These are phyloP conservation scores for Podaxis pistillaris DNA, from an alignment of 768 basidiomycete genomes.

Conservation along the genomic window DNA sequence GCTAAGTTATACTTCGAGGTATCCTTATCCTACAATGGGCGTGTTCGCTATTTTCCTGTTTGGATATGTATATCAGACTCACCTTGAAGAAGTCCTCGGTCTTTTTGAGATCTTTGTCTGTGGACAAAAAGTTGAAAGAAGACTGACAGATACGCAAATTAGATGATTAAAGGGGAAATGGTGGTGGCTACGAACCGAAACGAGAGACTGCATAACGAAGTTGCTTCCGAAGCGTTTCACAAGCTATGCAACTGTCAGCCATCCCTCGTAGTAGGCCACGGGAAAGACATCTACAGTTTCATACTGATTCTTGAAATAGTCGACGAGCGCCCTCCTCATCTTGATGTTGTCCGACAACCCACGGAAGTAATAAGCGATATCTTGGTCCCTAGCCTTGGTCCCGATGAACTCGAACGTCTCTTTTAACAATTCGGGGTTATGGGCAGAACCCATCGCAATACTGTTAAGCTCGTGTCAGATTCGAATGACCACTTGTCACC, in stretches of 20 bases:
- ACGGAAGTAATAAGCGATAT: slow-evolving; percentile 61
- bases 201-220: slow-evolving; percentile 51
- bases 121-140: slow-evolving; percentile 53
- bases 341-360: slow-evolving; percentile 57
- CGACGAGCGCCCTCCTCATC: slow-evolving; percentile 49
- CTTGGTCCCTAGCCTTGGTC: slow-evolving; percentile 54
- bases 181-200: slow-evolving; percentile 41
- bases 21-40: slow-evolving; percentile 53
- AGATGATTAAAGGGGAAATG: background rate
- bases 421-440: slow-evolving; percentile 53
- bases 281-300: slow-evolving; percentile 43
- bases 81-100: slow-evolving; percentile 78
- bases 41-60: slow-evolving; percentile 15
- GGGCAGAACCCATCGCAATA: slow-evolving; percentile 59
- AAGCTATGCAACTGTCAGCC: slow-evolving; percentile 37
- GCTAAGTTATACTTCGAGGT: slow-evolving; percentile 65
- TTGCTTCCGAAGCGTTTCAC: slow-evolving; percentile 71
- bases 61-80: slow-evolving; percentile 17
- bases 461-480: slow-evolving; percentile 36
- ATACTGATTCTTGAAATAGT: slow-evolving; percentile 72
- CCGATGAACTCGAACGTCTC: slow-evolving; percentile 64
- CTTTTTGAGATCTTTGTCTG: slow-evolving; percentile 60
- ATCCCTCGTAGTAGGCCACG: background rate
- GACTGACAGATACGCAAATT: background rate
- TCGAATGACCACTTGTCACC: background rate